These are phyloP conservation scores for Umbelopsis sp. DNA, from an alignment of 371 early-diverging fungal species.

Conservation along the genomic window DNA sequence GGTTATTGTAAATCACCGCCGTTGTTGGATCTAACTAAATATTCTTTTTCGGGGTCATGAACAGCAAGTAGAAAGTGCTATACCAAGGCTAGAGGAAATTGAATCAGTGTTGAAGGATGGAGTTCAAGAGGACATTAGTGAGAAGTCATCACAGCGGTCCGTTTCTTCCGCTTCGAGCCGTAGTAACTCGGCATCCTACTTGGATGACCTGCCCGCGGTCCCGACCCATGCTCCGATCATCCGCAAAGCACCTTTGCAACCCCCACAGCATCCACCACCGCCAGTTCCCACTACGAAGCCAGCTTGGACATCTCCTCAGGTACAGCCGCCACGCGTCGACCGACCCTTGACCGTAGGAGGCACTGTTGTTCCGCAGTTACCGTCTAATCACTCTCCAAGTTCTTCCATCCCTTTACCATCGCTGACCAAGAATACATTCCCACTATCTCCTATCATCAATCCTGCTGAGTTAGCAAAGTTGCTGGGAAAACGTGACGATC, in stretches of 20 bases:
- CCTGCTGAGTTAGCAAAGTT: conserved; percentile 49
- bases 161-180: not conserved
- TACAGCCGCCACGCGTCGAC: not conserved
- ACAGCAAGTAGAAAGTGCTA: conserved; percentile 9
- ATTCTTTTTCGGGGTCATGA: too few relatives aligned
- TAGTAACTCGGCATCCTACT: conserved; percentile 19
- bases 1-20: not conserved
- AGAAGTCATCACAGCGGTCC: not conserved
- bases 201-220: conserved; percentile 32
- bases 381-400: not conserved
- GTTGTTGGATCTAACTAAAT: too few relatives aligned
- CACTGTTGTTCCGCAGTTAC: conserved; percentile 2
- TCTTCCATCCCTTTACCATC: conserved; percentile 25
- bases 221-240: conserved; percentile 27
- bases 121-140: not conserved
- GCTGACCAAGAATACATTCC: conserved; percentile 33
- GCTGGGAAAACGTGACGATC: conserved; percentile 36
- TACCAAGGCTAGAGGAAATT: conserved; percentile 21
- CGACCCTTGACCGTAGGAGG: not conserved
- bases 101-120: too few relatives aligned
- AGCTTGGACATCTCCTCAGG: conserved; percentile 18
- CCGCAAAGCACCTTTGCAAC: not conserved
- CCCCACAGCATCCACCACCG: conserved; percentile 17
- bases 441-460: conserved; percentile 31
- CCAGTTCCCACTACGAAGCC: conserved; percentile 13